Conservation (phyloP, 2,329 filamentous ascomycete genomes). For the Cordyceps cicadae region DNA sequence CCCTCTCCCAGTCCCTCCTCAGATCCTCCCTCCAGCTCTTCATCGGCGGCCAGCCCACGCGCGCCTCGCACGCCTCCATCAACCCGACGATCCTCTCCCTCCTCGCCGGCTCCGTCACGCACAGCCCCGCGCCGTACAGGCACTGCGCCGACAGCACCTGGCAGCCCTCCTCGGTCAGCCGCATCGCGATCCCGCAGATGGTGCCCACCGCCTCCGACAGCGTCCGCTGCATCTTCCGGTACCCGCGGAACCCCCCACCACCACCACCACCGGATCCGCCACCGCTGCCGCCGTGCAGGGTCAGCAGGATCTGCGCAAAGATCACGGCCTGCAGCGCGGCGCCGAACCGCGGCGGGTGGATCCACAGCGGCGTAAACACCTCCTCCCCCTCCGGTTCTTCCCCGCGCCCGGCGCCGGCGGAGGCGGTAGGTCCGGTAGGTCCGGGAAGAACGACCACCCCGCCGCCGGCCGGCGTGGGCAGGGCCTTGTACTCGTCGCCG, state of each 20-base stretch:
- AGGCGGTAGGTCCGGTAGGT: too few species aligned
- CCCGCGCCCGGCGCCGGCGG: too few species aligned
- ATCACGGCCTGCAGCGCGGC: conserved; percentile 44
- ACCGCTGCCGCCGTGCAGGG: conserved; percentile 16
- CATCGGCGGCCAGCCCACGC: conserved; percentile 32
- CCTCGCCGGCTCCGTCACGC: conserved; percentile 29
- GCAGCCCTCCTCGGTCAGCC: conserved; percentile 31
- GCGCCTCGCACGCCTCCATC: conserved; percentile 27
- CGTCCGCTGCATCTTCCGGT: conserved; percentile 25
- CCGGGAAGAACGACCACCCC: too few species aligned
- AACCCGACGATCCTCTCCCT: conserved; percentile 27
- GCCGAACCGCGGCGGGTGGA: conserved; percentile 39
- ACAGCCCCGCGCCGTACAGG: conserved; percentile 34
- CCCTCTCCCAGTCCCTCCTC: conserved; percentile 22
- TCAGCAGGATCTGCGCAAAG: conserved; percentile 43
- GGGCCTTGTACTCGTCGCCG: conserved; percentile 30
- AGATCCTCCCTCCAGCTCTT: conserved; percentile 25
- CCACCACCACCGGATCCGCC: too few species aligned
- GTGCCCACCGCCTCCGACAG: conserved; percentile 18
- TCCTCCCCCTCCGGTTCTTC: too few species aligned
- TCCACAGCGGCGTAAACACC: conserved; percentile 38
- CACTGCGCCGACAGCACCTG: conserved; percentile 37
- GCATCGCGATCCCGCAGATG: conserved; percentile 42
- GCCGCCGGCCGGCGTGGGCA: conserved; percentile 32
- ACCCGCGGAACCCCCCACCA: conserved; percentile 30